Percentiles rank a stretch among this genome's conserved stretches.
Evolutionary conservation across 2,329 filamentous ascomycete species (phyloP).

Genomic region (Aspergillus eucalypticola): DNA sequence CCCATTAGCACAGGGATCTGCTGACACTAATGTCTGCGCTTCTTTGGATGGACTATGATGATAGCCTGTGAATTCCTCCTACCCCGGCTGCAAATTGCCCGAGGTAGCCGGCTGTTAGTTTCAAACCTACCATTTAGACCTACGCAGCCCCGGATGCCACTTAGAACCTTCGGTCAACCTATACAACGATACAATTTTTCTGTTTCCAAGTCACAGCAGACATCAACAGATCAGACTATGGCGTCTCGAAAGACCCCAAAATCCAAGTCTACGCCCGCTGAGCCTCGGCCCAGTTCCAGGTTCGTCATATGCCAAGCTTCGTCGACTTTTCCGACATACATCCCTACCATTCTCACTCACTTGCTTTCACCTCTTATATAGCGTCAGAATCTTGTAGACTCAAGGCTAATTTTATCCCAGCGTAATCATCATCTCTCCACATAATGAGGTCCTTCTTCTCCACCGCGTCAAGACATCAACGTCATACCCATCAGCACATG

Average conservation of each 20-base stretch:
- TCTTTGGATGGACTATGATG: conserved; percentile 10
- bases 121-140: conserved; percentile 8
- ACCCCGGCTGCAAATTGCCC: conserved; percentile 11
- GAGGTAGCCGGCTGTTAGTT: conserved; percentile 8
- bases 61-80: conserved; percentile 9
- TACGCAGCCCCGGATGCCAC: neutral
- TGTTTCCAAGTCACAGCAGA: conserved; percentile 5
- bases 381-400: neutral
- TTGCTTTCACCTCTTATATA: neutral
- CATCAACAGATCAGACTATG: conserved; percentile 22
- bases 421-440: conserved; percentile 79
- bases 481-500: conserved; percentile 87
- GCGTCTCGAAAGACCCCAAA: conserved; percentile 18
- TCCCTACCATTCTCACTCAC: too few relatives aligned
- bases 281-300: conserved; percentile 67
- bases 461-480: conserved; percentile 80
- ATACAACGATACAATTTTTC: conserved; percentile 19
- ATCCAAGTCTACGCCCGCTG: conserved; percentile 41
- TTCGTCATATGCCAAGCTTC: conserved; percentile 29
- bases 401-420: conserved; percentile 47
- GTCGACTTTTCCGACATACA: neutral
- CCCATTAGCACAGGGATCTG: neutral
- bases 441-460: conserved; percentile 83
- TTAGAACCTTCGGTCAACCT: neutral
- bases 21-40: neutral